Evolutionary conservation across 2,329 filamentous ascomycete genomes (phyloP).

Genomic region (Cladobotryum mycophilum): DNA sequence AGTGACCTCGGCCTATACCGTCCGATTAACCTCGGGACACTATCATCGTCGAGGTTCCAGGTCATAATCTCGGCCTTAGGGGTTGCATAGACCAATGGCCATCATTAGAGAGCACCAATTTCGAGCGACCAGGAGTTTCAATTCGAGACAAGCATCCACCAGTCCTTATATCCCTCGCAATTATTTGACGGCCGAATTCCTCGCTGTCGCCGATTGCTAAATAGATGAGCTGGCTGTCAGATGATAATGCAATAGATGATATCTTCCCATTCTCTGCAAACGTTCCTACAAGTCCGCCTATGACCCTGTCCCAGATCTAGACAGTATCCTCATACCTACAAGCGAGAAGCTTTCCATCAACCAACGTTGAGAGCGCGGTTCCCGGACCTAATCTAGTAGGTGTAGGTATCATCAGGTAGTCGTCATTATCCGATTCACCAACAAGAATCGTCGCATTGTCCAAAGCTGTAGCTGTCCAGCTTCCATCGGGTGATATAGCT

Average conservation of each 20-base stretch:
- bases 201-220: neutral
- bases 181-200: neutral
- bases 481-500: neutral
- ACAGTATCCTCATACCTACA: neutral
- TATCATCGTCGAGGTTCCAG: no score
- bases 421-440: neutral
- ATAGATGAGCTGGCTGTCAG: neutral
- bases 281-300: neutral
- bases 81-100: no score
- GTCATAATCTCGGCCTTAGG: no score
- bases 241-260: neutral
- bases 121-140: no score
- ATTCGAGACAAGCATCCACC: no score
- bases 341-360: neutral
- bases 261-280: neutral
- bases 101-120: no score
- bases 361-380: neutral
- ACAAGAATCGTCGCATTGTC: neutral
- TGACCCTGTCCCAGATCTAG: neutral
- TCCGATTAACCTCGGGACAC: no score
- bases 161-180: neutral
- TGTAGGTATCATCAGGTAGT: neutral
- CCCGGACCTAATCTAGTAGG: no score
- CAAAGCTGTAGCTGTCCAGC: neutral
- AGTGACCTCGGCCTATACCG: no score